Conservation (phyloP, 2,329 filamentous ascomycete species). For the Aspergillus unguis region DNA sequence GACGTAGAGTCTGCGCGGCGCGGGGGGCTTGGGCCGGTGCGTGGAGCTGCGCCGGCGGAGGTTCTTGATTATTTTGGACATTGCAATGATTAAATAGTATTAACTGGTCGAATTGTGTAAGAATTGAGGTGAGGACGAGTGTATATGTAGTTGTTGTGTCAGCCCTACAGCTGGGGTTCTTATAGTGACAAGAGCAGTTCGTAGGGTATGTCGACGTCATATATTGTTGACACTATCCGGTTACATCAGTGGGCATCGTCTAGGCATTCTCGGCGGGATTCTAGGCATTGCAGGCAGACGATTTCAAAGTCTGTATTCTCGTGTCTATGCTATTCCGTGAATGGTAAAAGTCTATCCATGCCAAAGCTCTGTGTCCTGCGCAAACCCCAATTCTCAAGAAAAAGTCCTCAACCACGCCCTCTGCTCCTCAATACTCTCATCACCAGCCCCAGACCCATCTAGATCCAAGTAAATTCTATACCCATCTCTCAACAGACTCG, state of each 20-base stretch:
- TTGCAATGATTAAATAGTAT: not conserved
- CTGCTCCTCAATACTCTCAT: conserved; percentile 32
- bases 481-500: conserved; percentile 64
- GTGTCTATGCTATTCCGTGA: too few relatives aligned
- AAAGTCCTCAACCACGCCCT: conserved; percentile 36
- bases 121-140: too few relatives aligned
- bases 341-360: too few relatives aligned
- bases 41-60: conserved; percentile 8
- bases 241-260: not conserved
- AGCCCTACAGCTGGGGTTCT: not conserved
- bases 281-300: not conserved
- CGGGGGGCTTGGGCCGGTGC: conserved; percentile 6
- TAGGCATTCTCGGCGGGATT: not conserved
- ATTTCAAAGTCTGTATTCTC: not conserved
- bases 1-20: conserved; percentile 27
- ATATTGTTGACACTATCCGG: not conserved
- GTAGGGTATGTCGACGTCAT: not conserved
- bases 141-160: too few relatives aligned
- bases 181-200: too few relatives aligned
- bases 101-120: too few relatives aligned
- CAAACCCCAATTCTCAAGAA: not conserved
- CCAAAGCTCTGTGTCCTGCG: too few relatives aligned
- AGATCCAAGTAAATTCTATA: conserved; percentile 50
- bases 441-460: conserved; percentile 30
- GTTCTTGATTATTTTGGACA: conserved; percentile 1